phyloP scores from a whole-genome alignment of 331 rosid species.

The Acacia pycnantha region DNA sequence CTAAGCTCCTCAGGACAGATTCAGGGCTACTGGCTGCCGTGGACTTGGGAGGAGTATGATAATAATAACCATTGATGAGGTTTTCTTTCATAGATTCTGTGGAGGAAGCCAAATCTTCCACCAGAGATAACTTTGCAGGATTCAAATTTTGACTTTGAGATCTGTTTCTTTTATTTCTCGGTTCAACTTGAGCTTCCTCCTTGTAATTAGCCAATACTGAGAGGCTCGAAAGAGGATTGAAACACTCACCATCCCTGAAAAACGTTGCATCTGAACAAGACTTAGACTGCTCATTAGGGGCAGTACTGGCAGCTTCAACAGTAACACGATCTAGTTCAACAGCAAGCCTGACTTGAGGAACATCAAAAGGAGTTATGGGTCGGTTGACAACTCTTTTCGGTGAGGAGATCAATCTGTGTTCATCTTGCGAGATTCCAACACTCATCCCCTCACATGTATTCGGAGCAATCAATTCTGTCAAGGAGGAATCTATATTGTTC shows the following conservation, averaged over 20 bases:
- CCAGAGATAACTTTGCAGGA: background rate
- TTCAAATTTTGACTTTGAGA: background rate
- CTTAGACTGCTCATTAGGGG: conserved; percentile 16
- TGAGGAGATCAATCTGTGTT: background rate
- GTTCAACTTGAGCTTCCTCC: conserved; percentile 14
- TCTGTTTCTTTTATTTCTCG: background rate
- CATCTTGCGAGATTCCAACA: background rate
- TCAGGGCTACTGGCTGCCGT: conserved; percentile 37
- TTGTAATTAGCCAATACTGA: conserved; percentile 16
- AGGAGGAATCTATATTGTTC: too few species aligned
- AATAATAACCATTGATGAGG: background rate
- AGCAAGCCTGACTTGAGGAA: conserved; percentile 1
- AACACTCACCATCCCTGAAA: conserved; percentile 10
- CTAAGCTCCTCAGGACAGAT: conserved; percentile 44
- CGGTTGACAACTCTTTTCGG: background rate
- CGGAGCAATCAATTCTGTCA: too few species aligned
- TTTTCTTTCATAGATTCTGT: background rate
- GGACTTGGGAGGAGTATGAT: conserved; percentile 13
- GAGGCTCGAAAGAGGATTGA: conserved; percentile 21
- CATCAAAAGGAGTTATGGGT: background rate
- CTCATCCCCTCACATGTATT: too few species aligned
- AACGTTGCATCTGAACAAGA: conserved; percentile 14
- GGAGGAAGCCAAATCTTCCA: background rate
- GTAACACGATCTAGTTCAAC: conserved; percentile 5
- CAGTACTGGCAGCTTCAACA: too few species aligned